Base-by-base conservation (phyloP, 1,284 basidiomycete species). In the Microbotryum silenes-acaulis region DNA sequence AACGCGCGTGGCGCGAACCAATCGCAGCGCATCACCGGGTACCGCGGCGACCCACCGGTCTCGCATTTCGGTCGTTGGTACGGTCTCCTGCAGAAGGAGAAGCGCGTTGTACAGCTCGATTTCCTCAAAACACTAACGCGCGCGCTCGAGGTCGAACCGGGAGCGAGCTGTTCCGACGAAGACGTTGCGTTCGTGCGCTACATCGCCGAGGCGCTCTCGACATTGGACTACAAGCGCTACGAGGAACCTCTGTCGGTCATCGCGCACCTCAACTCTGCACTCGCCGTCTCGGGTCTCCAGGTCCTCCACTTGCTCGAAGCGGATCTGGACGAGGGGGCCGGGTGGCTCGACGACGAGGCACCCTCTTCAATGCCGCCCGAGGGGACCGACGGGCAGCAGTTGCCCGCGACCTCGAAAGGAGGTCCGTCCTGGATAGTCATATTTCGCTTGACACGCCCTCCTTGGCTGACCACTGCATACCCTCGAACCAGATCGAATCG, bases 21-120 rank as follows among this genome's bases (percentile, higher is more conserved):
- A 27, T 27, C 27, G 72, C 66, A 46, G 21, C 16, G 42, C 45
- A 20, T 33, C 25, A 46, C 42, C 59, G 56, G 88, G 8, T 87
- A 82, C 71, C 82, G 85, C 21, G 76, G 82, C 51, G 80, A 81
- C 63, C 78, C 77, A 7, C 84, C 87, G 0, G 78, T 79, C 0
- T 91, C 93, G 0, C 76, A 92, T 37, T 77, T 98, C 25, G 85
- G 88, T 61, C 81, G 85, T 18, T 99, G 94, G 94, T 98, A 94
- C 74, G 65, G 63, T 48, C 82, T 84, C 0, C 81, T 97, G 21
- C 82, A 96, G 27, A 82, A 87, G 31, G 94, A 97, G 75, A 96
- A 96, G 76, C 81, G 92, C n/a, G 78, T 79, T 0, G 80, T 85
- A 49, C 81, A 88, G 67, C 83, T 91, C 63, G 92, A 96, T 61